Percentiles rank a stretch among this genome's conserved stretches.
phyloP scores from a whole-genome alignment of 345 rosid genomes.

The Dimocarpus longan region DNA sequence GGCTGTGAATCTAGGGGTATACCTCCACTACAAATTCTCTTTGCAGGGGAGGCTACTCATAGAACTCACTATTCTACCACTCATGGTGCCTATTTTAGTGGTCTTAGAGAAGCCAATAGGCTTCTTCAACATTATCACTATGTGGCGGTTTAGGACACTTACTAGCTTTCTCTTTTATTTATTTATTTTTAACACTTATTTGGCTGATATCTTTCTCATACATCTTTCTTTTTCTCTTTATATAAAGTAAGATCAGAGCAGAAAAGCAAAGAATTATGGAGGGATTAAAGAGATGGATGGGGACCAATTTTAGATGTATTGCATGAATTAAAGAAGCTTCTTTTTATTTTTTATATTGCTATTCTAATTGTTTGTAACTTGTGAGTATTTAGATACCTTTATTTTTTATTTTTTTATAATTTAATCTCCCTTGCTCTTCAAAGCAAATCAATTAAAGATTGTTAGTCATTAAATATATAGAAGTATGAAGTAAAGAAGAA shows the following conservation, averaged over 20 bases:
- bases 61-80: constrained; percentile 96
- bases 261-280: constrained; percentile 15
- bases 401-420: not conserved
- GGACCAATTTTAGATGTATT: constrained; percentile 48
- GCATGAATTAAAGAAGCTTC: constrained; percentile 52
- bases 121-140: constrained; percentile 83
- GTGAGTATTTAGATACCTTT: constrained; percentile 23
- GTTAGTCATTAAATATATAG: constrained; percentile 30
- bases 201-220: constrained; percentile 21
- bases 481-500: constrained; percentile 28
- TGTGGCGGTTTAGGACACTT: constrained; percentile 43
- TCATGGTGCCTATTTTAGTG: constrained; percentile 97
- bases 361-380: constrained; percentile 24
- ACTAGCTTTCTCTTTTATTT: constrained; percentile 33
- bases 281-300: constrained; percentile 41
- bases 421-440: constrained; percentile 18
- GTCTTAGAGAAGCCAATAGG: constrained; percentile 93
- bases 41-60: constrained; percentile 99
- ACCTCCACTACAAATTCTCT: constrained; percentile 65
- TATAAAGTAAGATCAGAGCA: constrained; percentile 25
- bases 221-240: constrained; percentile 30
- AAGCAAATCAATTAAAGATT: constrained; percentile 39
- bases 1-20: constrained; percentile 6
- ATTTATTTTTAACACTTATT: constrained; percentile 29
- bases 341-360: constrained; percentile 26